Evolutionary conservation across 176 grass and related monocot species (phyloP).

Genomic region (Secale cereale): DNA sequence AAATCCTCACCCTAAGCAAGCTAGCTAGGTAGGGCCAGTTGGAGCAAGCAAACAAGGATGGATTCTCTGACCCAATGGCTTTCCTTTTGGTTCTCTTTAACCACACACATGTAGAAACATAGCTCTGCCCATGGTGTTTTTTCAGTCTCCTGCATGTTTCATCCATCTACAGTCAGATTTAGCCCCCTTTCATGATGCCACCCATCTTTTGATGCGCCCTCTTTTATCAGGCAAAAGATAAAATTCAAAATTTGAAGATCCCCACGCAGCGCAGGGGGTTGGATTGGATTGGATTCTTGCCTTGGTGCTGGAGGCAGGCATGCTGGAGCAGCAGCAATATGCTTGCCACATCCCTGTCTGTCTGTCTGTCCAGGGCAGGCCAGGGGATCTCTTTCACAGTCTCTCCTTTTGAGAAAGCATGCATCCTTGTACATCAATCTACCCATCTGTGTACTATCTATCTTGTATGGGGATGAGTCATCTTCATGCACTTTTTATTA

Average conservation of each 20-base stretch:
- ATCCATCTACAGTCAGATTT: constrained; percentile 24
- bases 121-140: constrained; percentile 5
- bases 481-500: not conserved
- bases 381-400: constrained; percentile 46
- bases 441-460: not conserved
- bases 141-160: constrained; percentile 15
- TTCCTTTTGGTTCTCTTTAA: constrained; percentile 12
- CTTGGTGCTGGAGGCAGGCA: constrained; percentile 36
- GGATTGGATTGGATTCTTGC: constrained; percentile 41
- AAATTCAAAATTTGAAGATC: constrained; percentile 9
- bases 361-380: constrained; percentile 14
- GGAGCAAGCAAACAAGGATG: constrained; percentile 34
- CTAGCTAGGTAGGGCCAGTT: not conserved
- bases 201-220: constrained; percentile 37
- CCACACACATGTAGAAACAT: no score
- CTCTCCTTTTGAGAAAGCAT: constrained; percentile 48
- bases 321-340: constrained; percentile 7
- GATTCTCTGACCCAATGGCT: constrained; percentile 18
- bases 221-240: constrained; percentile 16
- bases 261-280: not conserved
- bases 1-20: not conserved
- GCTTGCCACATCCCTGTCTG: constrained; percentile 38
- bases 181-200: constrained; percentile 10
- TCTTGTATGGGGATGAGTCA: not conserved
- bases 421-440: constrained; percentile 12